These are phyloP conservation scores for Leishmania major DNA, from an alignment of 208 protist genomes.

Conservation along the genomic window DNA sequence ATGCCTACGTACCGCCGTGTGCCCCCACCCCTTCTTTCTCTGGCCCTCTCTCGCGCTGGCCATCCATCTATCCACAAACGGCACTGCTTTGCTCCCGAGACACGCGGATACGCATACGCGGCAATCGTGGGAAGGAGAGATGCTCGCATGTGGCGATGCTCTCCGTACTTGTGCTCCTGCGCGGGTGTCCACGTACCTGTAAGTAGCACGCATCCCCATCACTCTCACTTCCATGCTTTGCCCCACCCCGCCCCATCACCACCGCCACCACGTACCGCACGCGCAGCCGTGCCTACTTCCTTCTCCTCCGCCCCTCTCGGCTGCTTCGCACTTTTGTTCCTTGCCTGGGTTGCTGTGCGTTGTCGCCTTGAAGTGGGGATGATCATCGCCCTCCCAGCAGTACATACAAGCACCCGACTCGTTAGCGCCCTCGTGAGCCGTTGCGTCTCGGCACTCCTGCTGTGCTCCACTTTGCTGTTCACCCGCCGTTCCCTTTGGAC, in stretches of 20 bases:
- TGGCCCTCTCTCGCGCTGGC: not conserved
- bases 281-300: not conserved
- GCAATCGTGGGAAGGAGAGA: not conserved
- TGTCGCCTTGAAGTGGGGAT: not conserved
- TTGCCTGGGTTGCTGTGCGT: not conserved
- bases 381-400: not conserved
- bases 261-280: not conserved
- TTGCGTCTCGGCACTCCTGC: not conserved
- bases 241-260: not conserved
- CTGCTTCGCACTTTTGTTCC: not conserved
- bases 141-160: not conserved
- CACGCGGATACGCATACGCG: not conserved
- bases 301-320: not conserved
- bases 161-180: not conserved
- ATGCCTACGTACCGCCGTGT: not conserved
- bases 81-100: not conserved
- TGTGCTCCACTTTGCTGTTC: not conserved
- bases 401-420: not conserved
- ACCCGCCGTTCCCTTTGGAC: not conserved
- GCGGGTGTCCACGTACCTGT: not conserved
- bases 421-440: not conserved
- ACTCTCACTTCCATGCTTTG: not conserved
- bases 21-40: not conserved
- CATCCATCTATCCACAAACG: too few relatives aligned
- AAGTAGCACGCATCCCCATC: not conserved